Conservation (phyloP, 257 asterid species). For the Rhazya stricta region DNA sequence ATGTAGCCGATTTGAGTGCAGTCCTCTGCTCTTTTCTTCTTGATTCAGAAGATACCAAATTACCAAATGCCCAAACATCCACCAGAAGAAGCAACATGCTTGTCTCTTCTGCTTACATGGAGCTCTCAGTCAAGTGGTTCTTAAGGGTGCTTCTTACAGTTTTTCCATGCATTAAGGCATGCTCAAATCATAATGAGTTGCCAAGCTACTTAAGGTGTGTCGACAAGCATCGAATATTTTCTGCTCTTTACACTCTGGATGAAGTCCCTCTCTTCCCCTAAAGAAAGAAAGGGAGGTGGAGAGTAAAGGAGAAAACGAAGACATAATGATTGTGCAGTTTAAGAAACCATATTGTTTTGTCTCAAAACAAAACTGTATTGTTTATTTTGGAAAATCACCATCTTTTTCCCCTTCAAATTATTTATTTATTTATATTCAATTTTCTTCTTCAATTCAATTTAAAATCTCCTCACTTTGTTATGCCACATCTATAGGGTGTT, state of each 20-base stretch:
- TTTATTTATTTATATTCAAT: constrained; percentile 10
- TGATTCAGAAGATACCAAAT: constrained; percentile 49
- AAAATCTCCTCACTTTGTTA: constrained; percentile 14
- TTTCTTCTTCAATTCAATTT: constrained; percentile 7
- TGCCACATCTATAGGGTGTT: constrained; percentile 56
- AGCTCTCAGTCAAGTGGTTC: constrained; percentile 93
- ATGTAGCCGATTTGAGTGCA: constrained; percentile 67
- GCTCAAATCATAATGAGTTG: constrained; percentile 68
- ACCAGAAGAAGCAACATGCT: constrained; percentile 47
- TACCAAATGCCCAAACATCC: constrained; percentile 35
- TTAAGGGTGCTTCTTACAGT: constrained; percentile 78
- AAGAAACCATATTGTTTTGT: background rate
- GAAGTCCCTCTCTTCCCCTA: background rate
- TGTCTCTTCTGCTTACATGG: constrained; percentile 70
- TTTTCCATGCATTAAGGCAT: constrained; percentile 93
- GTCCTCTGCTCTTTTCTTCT: constrained; percentile 70
- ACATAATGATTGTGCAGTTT: background rate
- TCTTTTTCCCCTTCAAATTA: background rate
- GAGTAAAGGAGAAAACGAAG: background rate
- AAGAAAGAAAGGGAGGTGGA: background rate
- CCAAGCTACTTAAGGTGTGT: constrained; percentile 79
- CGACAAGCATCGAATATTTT: constrained; percentile 16
- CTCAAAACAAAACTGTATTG: background rate
- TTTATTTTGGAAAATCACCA: background rate
- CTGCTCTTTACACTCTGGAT: constrained; percentile 8